Evolutionary conservation across 352 stramenopile species (phyloP).

Genomic region (Globisporangium carolinianum): DNA sequence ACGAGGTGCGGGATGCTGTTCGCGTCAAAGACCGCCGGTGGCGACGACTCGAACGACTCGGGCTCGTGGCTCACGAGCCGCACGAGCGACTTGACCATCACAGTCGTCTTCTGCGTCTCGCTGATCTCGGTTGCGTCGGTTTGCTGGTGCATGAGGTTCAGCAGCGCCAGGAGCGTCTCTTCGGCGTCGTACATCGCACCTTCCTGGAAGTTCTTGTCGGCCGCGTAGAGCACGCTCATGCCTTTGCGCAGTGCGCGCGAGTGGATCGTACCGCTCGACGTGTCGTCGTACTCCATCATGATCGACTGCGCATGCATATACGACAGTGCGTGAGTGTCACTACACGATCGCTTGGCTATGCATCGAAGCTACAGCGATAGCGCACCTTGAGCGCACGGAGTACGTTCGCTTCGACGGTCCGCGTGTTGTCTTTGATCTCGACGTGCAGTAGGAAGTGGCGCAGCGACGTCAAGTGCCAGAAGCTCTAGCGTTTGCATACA

Average conservation of each 20-base stretch:
- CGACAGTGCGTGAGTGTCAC: background rate
- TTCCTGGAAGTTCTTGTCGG: conserved; percentile 83
- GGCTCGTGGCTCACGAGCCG: conserved; percentile 59
- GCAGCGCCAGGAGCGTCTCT: conserved; percentile 72
- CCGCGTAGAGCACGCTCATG: conserved; percentile 76
- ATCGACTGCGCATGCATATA: conserved; percentile 26
- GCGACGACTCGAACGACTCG: conserved; percentile 23
- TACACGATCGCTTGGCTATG: background rate
- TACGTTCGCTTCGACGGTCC: conserved; percentile 67
- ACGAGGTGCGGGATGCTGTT: conserved; percentile 84
- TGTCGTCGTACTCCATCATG: conserved; percentile 83
- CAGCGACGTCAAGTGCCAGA: conserved; percentile 87
- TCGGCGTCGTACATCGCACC: conserved; percentile 86
- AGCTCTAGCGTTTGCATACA: conserved; percentile 44
- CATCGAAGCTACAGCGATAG: background rate
- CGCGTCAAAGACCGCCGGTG: conserved; percentile 66
- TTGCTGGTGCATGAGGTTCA: conserved; percentile 86
- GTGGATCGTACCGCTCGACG: conserved; percentile 67
- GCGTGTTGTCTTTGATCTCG: conserved; percentile 75
- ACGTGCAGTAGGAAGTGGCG: conserved; percentile 79
- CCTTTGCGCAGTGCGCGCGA: conserved; percentile 73
- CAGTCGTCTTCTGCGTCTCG: conserved; percentile 66
- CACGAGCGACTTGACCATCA: conserved; percentile 68
- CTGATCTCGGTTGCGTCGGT: conserved; percentile 65
- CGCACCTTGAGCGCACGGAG: conserved; percentile 53